These are phyloP conservation scores for Monilinia vaccinii-corymbosi DNA, from an alignment of 2,329 filamentous ascomycete genomes.

Conservation along the genomic window DNA sequence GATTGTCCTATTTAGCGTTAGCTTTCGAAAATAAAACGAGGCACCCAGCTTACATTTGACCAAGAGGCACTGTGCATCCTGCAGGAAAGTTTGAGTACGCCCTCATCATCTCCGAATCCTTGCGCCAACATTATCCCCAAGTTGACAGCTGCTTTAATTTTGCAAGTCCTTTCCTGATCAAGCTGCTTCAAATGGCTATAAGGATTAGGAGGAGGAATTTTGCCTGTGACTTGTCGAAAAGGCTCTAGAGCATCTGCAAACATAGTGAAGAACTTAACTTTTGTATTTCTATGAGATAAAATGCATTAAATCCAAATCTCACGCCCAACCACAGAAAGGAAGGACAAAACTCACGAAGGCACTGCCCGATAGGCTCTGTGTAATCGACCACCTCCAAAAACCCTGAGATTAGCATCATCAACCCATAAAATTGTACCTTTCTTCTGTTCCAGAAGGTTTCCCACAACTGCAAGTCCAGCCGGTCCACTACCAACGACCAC, in stretches of 20 bases:
- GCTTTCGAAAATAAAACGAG: background rate
- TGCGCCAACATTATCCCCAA: constrained; percentile 38
- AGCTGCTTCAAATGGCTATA: constrained; percentile 43
- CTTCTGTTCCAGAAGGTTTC: constrained; percentile 49
- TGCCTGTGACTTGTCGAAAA: constrained; percentile 42
- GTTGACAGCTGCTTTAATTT: constrained; percentile 48
- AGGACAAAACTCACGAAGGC: constrained; percentile 33
- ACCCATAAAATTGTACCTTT: constrained; percentile 47
- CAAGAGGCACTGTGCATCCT: constrained; percentile 33
- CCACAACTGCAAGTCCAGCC: constrained; percentile 49
- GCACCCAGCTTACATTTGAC: constrained; percentile 26
- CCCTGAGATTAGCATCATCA: constrained; percentile 33
- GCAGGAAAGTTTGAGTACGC: constrained; percentile 33
- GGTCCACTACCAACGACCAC: constrained; percentile 51
- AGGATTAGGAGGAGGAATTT: constrained; percentile 41
- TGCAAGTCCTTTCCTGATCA: constrained; percentile 47
- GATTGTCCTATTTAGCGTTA: constrained; percentile 15
- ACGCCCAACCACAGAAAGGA: too few species aligned
- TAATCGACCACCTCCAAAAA: constrained; percentile 44
- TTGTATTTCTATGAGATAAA: constrained; percentile 43
- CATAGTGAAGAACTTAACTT: constrained; percentile 48
- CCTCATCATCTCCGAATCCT: constrained; percentile 34
- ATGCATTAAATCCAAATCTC: background rate
- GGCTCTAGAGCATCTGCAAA: constrained; percentile 45
- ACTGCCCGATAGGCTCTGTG: constrained; percentile 50